A percentile compares a stretch with the other conserved stretches of the same genome.
These are phyloP conservation scores for Ambrosia hybrid DNA, from an alignment of 140 eudicot species.

Conservation along the genomic window DNA sequence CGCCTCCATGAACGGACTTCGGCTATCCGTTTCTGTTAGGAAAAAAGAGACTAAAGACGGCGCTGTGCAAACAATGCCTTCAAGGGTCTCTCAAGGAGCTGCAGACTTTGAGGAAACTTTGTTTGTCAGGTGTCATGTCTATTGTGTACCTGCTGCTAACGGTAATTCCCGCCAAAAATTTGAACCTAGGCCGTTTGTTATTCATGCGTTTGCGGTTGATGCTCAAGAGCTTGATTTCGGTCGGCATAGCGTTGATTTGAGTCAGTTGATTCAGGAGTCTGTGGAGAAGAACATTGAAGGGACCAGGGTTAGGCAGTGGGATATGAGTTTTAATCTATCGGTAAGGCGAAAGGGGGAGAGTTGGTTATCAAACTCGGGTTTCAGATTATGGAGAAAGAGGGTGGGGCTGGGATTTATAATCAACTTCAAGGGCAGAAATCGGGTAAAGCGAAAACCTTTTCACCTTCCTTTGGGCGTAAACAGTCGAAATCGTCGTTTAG, in stretches of 20 bases:
- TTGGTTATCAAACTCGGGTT: slow-evolving; percentile 77
- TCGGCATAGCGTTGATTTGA: slow-evolving; percentile 59
- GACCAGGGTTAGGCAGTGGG: slow-evolving; percentile 79
- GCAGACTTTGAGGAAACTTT: slow-evolving; percentile 97
- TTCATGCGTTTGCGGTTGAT: slow-evolving; percentile 76
- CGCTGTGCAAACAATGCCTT: slow-evolving; percentile 94
- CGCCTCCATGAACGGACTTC: slow-evolving; percentile 90
- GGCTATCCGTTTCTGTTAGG: slow-evolving; percentile 76
- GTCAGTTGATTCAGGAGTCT: slow-evolving; percentile 79
- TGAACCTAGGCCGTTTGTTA: slow-evolving; percentile 78
- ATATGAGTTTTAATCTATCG: slow-evolving; percentile 51
- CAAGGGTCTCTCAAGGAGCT: slow-evolving; percentile 93
- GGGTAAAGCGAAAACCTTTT: slow-evolving; percentile 33
- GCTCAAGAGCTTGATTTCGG: slow-evolving; percentile 92
- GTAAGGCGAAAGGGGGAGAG: slow-evolving; percentile 94
- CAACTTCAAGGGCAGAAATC: slow-evolving; percentile 53
- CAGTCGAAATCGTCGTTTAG: slow-evolving; percentile 92
- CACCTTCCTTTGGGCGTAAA: slow-evolving; percentile 64
- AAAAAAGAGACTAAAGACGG: slow-evolving; percentile 90
- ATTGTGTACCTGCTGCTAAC: slow-evolving; percentile 54
- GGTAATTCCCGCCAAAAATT: slow-evolving; percentile 46
- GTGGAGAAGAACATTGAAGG: slow-evolving; percentile 70
- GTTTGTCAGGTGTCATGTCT: slow-evolving; percentile 81
- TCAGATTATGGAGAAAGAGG: slow-evolving; percentile 97
- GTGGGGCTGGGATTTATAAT: slow-evolving; percentile 65